These are phyloP conservation scores for Rhinocladiella mackenziei DNA, from an alignment of 2,329 filamentous ascomycete genomes.

Conservation along the genomic window DNA sequence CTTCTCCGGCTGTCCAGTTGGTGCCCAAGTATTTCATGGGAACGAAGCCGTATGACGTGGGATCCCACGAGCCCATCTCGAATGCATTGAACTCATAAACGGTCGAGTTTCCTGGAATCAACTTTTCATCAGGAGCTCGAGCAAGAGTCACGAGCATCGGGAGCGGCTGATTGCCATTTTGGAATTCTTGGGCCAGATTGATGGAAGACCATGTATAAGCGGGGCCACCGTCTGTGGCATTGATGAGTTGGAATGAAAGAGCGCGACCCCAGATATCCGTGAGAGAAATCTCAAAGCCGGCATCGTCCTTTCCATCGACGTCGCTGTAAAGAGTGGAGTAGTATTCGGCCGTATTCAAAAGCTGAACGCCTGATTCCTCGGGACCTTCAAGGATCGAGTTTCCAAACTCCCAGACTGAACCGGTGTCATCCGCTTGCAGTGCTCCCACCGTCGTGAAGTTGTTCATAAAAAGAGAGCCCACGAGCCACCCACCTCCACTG, in stretches of 20 bases:
- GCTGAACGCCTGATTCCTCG: slow-evolving; percentile 46
- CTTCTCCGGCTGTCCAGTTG: slow-evolving; percentile 60
- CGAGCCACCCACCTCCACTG: slow-evolving; percentile 78
- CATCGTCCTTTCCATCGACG: slow-evolving; percentile 59
- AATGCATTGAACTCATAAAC: slow-evolving; percentile 73
- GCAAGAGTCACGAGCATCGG: slow-evolving; percentile 70
- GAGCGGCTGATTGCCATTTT: slow-evolving; percentile 61
- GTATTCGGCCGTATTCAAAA: slow-evolving; percentile 58
- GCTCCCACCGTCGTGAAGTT: slow-evolving; percentile 69
- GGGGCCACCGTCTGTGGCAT: slow-evolving; percentile 68
- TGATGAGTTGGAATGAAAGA: slow-evolving; percentile 80
- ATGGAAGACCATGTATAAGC: slow-evolving; percentile 81
- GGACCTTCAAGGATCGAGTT: slow-evolving; percentile 61
- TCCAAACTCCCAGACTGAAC: slow-evolving; percentile 59
- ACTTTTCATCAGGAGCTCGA: slow-evolving; percentile 56
- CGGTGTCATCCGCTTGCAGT: slow-evolving; percentile 47
- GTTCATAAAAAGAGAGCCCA: slow-evolving; percentile 72
- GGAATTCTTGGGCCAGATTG: slow-evolving; percentile 59
- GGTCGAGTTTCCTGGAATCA: slow-evolving; percentile 68
- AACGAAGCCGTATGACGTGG: slow-evolving; percentile 66
- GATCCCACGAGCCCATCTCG: slow-evolving; percentile 74
- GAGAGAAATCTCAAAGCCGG: slow-evolving; percentile 65
- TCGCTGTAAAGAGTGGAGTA: slow-evolving; percentile 56
- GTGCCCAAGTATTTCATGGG: slow-evolving; percentile 69
- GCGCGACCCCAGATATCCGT: slow-evolving; percentile 90